phyloP scores from a whole-genome alignment of 2,329 filamentous ascomycete genomes.

The Didymella keratinophila region DNA sequence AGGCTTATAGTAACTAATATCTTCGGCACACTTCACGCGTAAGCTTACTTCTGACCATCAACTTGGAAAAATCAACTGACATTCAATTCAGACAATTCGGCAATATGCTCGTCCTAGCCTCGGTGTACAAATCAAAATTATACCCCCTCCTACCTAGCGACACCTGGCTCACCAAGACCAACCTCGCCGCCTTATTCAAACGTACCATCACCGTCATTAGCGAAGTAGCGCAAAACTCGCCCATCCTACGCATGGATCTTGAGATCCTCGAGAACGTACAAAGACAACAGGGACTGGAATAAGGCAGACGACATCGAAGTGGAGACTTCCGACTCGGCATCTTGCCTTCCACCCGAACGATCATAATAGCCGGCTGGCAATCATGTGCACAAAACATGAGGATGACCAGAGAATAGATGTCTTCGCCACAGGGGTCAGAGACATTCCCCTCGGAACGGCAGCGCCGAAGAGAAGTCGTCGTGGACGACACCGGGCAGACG shows the following conservation, averaged over 20 bases:
- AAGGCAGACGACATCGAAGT: too few relatives aligned
- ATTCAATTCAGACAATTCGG: slow-evolving; percentile 80
- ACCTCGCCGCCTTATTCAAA: slow-evolving; percentile 36
- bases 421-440: too few relatives aligned
- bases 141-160: slow-evolving; percentile 41
- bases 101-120: slow-evolving; percentile 89
- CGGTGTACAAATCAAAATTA: slow-evolving; percentile 71
- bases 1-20: slow-evolving; percentile 90
- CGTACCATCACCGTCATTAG: slow-evolving; percentile 78
- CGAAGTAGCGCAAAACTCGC: slow-evolving; percentile 74
- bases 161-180: slow-evolving; percentile 35
- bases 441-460: too few relatives aligned
- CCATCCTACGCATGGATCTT: slow-evolving; percentile 76
- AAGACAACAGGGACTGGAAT: slow-evolving; percentile 14
- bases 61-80: slow-evolving; percentile 19
- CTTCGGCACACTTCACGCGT: slow-evolving; percentile 57
- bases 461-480: too few relatives aligned
- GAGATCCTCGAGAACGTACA: slow-evolving; percentile 68
- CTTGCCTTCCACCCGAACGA: too few relatives aligned
- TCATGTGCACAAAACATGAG: too few relatives aligned
- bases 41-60: slow-evolving; percentile 26
- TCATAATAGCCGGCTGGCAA: too few relatives aligned
- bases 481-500: too few relatives aligned
- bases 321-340: too few relatives aligned
- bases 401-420: too few relatives aligned